Evolutionary conservation across 2,329 filamentous ascomycete genomes (phyloP).

Genomic region (Coniochaeta sp.): DNA sequence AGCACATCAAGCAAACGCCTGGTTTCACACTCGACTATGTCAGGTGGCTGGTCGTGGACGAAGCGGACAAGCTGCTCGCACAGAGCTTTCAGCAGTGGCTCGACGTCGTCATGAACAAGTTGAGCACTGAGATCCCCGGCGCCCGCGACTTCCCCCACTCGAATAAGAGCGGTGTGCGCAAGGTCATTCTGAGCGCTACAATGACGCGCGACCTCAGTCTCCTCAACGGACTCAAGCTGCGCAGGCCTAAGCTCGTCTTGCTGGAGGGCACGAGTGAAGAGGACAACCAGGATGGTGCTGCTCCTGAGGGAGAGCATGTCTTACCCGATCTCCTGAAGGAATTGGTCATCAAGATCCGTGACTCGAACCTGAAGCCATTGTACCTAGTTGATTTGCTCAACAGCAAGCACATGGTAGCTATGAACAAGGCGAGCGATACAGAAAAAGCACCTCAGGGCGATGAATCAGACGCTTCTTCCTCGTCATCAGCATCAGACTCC

Average conservation of each 20-base stretch:
- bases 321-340: slow-evolving; percentile 60
- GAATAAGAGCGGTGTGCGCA: slow-evolving; percentile 53
- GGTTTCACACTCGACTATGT: slow-evolving; percentile 74
- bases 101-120: slow-evolving; percentile 57
- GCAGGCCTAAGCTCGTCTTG: slow-evolving; percentile 49
- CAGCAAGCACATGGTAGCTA: slow-evolving; percentile 37
- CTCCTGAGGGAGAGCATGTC: slow-evolving; percentile 32
- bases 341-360: slow-evolving; percentile 58
- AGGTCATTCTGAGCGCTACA: slow-evolving; percentile 84
- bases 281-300: slow-evolving; percentile 25
- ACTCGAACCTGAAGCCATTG: slow-evolving; percentile 68
- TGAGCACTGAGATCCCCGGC: slow-evolving; percentile 39
- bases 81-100: slow-evolving; percentile 94
- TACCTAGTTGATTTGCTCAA: slow-evolving; percentile 74
- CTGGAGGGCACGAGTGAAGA: background rate
- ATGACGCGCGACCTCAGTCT: slow-evolving; percentile 83
- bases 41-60: slow-evolving; percentile 86
- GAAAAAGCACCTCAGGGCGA: slow-evolving; percentile 25
- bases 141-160: slow-evolving; percentile 46
- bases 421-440: slow-evolving; percentile 14
- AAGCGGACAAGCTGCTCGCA: slow-evolving; percentile 84
- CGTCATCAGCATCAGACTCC: slow-evolving; percentile 21
- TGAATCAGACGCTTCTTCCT: slow-evolving; percentile 16
- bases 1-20: slow-evolving; percentile 77
- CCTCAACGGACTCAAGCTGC: slow-evolving; percentile 64